A percentile compares a stretch with the other conserved stretches of the same genome.
phyloP scores from a whole-genome alignment of 805 yeast species.

The Starmera amethionina region DNA sequence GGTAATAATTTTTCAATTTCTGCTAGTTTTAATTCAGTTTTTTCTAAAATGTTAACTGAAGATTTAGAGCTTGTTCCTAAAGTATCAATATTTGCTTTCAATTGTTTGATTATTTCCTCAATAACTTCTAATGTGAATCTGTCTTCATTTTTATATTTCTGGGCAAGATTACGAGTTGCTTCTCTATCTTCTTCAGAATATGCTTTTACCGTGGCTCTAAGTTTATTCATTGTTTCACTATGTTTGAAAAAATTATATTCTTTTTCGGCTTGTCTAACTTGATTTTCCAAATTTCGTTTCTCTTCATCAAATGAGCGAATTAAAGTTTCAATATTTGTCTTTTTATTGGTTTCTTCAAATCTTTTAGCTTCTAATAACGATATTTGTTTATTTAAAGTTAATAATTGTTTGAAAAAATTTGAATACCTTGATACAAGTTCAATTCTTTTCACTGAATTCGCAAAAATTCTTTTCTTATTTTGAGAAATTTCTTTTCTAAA shows the following conservation, averaged over 20 bases:
- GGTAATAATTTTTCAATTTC: constrained; percentile 15
- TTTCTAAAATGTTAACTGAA: constrained; percentile 23
- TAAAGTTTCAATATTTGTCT: constrained; percentile 20
- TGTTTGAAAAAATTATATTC: constrained; percentile 13
- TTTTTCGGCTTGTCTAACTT: constrained; percentile 21
- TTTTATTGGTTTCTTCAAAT: constrained; percentile 32
- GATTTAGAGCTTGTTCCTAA: constrained; percentile 28
- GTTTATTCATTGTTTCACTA: constrained; percentile 15
- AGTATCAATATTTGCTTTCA: constrained; percentile 35
- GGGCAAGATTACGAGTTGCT: constrained; percentile 30
- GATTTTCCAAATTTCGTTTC: constrained; percentile 17
- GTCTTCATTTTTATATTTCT: constrained; percentile 23
- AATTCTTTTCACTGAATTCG: constrained; percentile 14
- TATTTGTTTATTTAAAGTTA: constrained; percentile 17
- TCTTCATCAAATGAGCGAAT: constrained; percentile 20
- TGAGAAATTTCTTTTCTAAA: constrained; percentile 26
- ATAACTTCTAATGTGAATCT: constrained; percentile 30
- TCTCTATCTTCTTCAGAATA: constrained; percentile 31
- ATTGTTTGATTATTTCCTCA: constrained; percentile 28
- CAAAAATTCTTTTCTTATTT: constrained; percentile 20
- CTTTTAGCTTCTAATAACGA: constrained; percentile 17
- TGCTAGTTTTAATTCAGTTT: constrained; percentile 15
- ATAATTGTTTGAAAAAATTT: constrained; percentile 13
- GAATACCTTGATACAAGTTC: constrained; percentile 14
- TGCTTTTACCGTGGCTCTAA: constrained; percentile 19